Conservation (phyloP, 2,329 filamentous ascomycete genomes). For the Periglandula ipomoeae region DNA sequence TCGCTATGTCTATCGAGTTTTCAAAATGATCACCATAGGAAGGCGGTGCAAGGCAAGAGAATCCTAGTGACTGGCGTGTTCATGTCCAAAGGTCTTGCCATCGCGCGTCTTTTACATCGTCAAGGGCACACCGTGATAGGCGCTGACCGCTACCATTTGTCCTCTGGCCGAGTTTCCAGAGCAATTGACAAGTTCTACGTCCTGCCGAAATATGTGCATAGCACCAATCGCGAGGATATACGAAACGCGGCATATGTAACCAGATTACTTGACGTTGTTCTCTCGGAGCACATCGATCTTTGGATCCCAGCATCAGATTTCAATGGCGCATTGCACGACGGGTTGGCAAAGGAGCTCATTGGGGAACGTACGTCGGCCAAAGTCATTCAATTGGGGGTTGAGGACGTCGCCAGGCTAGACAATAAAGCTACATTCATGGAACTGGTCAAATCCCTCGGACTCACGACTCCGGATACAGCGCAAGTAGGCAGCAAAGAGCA, state of each 20-base stretch:
- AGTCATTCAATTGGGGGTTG: slow-evolving; percentile 53
- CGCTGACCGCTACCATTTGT: slow-evolving; percentile 50
- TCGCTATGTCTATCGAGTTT: neutral
- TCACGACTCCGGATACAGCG: slow-evolving; percentile 44
- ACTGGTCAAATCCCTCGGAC: slow-evolving; percentile 42
- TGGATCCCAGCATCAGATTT: slow-evolving; percentile 71
- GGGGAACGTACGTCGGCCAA: slow-evolving; percentile 48
- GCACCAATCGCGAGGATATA: neutral
- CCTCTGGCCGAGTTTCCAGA: slow-evolving; percentile 48
- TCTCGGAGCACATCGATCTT: slow-evolving; percentile 52
- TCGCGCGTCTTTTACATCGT: slow-evolving; percentile 56
- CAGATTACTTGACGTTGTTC: slow-evolving; percentile 48
- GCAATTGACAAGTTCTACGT: slow-evolving; percentile 46
- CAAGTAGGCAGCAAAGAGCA: slow-evolving; percentile 43
- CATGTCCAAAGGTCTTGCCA: slow-evolving; percentile 59
- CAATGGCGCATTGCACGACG: slow-evolving; percentile 56
- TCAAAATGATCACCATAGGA: slow-evolving; percentile 6
- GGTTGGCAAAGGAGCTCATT: slow-evolving; percentile 51
- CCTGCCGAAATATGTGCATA: slow-evolving; percentile 21
- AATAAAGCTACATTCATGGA: slow-evolving; percentile 58
- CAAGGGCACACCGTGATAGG: slow-evolving; percentile 63
- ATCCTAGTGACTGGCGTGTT: slow-evolving; percentile 64
- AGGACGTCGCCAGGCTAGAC: slow-evolving; percentile 48
- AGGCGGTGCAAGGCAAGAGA: slow-evolving; percentile 23
- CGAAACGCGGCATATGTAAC: slow-evolving; percentile 41